phyloP scores from a whole-genome alignment of 176 grass and related monocot genomes.

The Oryza meridionalis region DNA sequence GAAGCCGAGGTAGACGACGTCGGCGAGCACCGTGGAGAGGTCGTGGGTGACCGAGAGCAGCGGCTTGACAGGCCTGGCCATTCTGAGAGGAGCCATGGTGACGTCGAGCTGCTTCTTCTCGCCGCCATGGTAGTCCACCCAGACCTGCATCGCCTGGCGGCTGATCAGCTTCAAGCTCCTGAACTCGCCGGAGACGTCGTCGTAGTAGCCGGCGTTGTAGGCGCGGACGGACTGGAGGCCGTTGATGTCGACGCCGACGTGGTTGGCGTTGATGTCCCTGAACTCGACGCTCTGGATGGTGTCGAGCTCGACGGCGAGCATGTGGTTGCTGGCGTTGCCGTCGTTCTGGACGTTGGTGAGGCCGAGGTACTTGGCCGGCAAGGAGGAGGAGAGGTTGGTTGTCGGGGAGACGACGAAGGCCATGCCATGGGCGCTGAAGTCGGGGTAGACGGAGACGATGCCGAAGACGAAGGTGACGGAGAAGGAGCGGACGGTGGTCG shows the following conservation, averaged over 20 bases:
- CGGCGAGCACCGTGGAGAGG: conserved; percentile 18
- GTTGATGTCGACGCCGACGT: background rate
- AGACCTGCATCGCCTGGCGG: conserved; percentile 25
- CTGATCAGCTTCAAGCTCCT: conserved; percentile 5
- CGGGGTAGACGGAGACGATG: background rate
- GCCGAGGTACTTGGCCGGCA: conserved; percentile 6
- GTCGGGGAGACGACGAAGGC: background rate
- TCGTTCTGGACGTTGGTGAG: conserved; percentile 12
- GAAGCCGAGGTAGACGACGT: background rate
- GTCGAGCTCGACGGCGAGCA: background rate
- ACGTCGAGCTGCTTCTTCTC: background rate
- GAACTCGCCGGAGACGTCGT: background rate
- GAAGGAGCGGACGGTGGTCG: background rate
- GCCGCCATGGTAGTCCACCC: conserved; percentile 37
- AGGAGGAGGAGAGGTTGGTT: background rate
- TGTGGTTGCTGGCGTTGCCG: conserved; percentile 9
- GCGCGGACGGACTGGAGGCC: background rate
- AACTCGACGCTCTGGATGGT: background rate
- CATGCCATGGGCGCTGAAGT: background rate
- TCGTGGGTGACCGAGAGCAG: conserved; percentile 17
- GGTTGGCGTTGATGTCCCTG: background rate
- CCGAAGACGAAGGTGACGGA: background rate
- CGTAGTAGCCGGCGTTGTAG: background rate
- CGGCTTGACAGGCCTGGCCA: conserved; percentile 7
- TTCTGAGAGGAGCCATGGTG: background rate